These are phyloP conservation scores for Tetradesmus lagerheimii DNA, from an alignment of 139 green algal species.

Conservation along the genomic window DNA sequence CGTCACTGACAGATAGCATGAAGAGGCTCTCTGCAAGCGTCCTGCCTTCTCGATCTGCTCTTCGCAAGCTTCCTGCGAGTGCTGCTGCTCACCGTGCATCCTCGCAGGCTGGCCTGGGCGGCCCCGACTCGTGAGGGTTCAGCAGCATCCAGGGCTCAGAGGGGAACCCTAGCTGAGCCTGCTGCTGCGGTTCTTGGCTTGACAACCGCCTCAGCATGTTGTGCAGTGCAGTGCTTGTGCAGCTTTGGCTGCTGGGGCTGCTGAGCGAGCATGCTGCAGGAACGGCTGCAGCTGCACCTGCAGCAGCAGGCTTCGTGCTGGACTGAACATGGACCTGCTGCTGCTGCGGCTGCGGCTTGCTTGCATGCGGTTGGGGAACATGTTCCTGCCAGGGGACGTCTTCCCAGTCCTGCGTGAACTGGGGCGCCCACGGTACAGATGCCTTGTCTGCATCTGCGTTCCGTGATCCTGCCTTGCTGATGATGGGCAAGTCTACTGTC, in stretches of 20 bases:
- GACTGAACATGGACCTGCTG: background rate
- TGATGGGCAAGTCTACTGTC: background rate
- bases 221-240: background rate
- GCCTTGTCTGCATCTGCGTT: background rate
- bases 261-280: background rate
- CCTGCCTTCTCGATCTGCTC: too few species aligned
- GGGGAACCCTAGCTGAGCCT: background rate
- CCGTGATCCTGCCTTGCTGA: background rate
- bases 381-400: background rate
- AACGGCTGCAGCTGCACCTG: background rate
- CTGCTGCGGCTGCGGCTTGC: background rate
- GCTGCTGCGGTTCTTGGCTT: background rate
- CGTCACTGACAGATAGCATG: too few species aligned
- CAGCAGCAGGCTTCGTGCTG: background rate
- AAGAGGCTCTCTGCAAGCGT: background rate
- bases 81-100: background rate
- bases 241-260: background rate
- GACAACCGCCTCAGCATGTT: background rate
- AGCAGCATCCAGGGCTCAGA: background rate
- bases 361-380: background rate
- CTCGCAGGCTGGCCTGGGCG: background rate
- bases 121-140: background rate
- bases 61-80: background rate
- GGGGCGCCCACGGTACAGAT: background rate
- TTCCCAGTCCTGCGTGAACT: background rate